Conservation (phyloP, 179 eudicot genomes). For the Beta lomatogona region DNA sequence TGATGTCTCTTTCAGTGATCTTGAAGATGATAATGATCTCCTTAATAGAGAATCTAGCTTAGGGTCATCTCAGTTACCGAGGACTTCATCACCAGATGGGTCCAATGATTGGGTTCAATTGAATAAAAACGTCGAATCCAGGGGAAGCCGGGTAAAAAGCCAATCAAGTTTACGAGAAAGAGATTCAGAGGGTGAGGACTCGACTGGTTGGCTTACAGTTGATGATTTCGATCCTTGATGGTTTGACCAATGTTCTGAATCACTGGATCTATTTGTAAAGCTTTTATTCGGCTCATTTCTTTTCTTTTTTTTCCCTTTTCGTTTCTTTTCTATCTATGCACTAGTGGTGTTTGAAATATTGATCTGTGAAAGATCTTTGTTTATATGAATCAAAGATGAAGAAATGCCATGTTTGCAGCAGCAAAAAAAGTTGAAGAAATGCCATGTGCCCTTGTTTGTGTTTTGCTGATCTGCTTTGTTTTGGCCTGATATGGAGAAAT, state of each 20-base stretch:
- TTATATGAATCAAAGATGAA: constrained; percentile 17
- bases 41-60: constrained; percentile 31
- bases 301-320: background rate
- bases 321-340: constrained; percentile 6
- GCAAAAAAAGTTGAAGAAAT: background rate
- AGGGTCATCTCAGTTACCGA: constrained; percentile 23
- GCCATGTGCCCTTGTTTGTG: background rate
- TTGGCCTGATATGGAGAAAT: background rate
- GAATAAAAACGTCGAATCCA: constrained; percentile 28
- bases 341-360: constrained; percentile 8
- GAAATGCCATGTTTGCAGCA: background rate
- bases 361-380: constrained; percentile 8
- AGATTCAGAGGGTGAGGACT: constrained; percentile 70
- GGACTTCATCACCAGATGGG: constrained; percentile 47
- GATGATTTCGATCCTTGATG: constrained; percentile 59
- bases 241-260: constrained; percentile 25
- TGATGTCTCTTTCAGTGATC: constrained; percentile 72
- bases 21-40: constrained; percentile 54
- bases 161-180: constrained; percentile 42
- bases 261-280: constrained; percentile 30
- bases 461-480: constrained; percentile 7
- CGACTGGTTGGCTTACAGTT: constrained; percentile 71
- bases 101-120: constrained; percentile 64
- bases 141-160: constrained; percentile 29
- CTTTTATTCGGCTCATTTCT: background rate